Percentiles rank a stretch among this genome's conserved stretches.
Evolutionary conservation across 352 stramenopile species (phyloP).

Genomic region (Thalassiosira ordinaria): DNA sequence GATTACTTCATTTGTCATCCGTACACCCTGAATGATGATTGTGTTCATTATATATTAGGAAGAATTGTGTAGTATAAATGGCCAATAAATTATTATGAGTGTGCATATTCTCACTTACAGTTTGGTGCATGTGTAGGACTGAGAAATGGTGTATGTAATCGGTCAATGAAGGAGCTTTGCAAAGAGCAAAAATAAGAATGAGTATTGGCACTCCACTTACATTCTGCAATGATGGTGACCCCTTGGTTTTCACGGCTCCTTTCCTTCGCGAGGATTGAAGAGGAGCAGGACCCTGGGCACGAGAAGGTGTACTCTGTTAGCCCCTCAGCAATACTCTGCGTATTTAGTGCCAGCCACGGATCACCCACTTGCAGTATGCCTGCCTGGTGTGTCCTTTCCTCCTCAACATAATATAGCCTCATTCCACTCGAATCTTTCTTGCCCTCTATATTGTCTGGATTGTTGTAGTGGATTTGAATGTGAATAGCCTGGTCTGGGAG

Average conservation of each 20-base stretch:
- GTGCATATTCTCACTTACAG: no score
- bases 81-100: no score
- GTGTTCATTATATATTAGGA: no score
- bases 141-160: background rate
- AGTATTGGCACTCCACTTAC: constrained; percentile 8
- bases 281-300: constrained; percentile 54
- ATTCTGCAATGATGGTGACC: constrained; percentile 55
- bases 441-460: constrained; percentile 32
- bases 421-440: constrained; percentile 62
- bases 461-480: constrained; percentile 68
- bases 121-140: constrained; percentile 66
- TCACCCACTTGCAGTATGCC: constrained; percentile 54
- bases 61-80: no score
- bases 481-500: constrained; percentile 34
- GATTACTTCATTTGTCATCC: constrained; percentile 57
- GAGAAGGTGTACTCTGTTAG: constrained; percentile 45
- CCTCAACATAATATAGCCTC: constrained; percentile 50
- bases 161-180: background rate
- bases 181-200: background rate
- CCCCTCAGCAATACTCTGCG: constrained; percentile 30
- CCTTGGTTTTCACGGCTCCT: background rate
- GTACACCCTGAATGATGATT: no score
- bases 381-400: constrained; percentile 40
- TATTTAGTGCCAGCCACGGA: constrained; percentile 36
- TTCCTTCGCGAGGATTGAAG: constrained; percentile 5